phyloP scores from a whole-genome alignment of 2,329 filamentous ascomycete genomes.

The Sporothrix inflata region DNA sequence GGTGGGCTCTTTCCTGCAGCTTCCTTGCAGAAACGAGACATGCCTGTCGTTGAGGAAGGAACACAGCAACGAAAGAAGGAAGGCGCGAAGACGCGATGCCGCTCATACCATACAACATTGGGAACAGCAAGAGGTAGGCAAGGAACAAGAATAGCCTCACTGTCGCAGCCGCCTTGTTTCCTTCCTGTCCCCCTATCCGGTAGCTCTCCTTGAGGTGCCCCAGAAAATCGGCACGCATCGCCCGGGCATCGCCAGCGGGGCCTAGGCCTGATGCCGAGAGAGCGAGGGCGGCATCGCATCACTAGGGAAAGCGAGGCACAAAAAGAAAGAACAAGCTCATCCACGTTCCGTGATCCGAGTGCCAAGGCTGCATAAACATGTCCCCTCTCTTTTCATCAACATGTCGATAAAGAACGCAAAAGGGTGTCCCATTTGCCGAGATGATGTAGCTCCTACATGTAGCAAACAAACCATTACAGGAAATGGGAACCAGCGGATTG shows the following conservation, averaged over 20 bases:
- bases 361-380: not conserved
- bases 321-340: not conserved
- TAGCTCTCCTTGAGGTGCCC: not conserved
- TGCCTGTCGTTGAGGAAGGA: not conserved
- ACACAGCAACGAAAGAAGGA: not conserved
- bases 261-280: slow-evolving; percentile 9
- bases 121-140: too few species aligned
- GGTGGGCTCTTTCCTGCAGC: slow-evolving; percentile 2
- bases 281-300: not conserved
- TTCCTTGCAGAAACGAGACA: not conserved
- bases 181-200: not conserved
- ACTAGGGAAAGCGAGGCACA: too few species aligned
- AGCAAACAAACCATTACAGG: not conserved
- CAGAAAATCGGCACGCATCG: slow-evolving; percentile 4
- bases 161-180: not conserved
- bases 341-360: not conserved
- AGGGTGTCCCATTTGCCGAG: too few species aligned
- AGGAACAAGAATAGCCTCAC: slow-evolving; percentile 5
- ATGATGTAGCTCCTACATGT: not conserved
- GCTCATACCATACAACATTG: not conserved
- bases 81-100: slow-evolving; percentile 20
- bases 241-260: not conserved
- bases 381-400: not conserved
- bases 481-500: not conserved
- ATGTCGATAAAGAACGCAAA: too few species aligned